Evolutionary conservation across 805 yeast species (phyloP), one percentile per base, ranked within the genome.

Genomic region (Suhomyces kilbournensis): DNA sequence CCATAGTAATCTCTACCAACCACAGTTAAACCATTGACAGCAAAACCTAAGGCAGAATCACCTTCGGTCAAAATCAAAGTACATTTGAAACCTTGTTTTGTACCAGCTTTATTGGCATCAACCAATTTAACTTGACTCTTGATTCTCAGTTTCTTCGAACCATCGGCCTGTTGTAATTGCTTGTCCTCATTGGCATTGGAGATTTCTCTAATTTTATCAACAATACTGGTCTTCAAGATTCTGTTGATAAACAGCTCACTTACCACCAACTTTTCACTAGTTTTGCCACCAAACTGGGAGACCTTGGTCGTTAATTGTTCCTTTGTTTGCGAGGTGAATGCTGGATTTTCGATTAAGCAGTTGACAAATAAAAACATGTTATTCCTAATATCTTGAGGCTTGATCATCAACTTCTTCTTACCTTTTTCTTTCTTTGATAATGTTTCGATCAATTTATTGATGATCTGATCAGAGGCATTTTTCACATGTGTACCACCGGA

Each of bases 31-130:
- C 99, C 99, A 2, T 96, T 88, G 12, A 90, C 94, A 1, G 99
- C 99, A 55, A 90, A 77, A 2, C 96, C 82, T 75, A 83, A 77
- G 59, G 99, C 99, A 56, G 99, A 94, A 64, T 92, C 97, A 65
- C 99, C 99, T 74, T 94, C 99, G 2, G 99, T 94, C 53, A 94
- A 71, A 63, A 94, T 90, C 62, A 94, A 76, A 1, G 98, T 93
- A 76, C 98, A 92, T 68, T 90, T 88, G 62, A 86, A 79, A 25
- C 97, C 96, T 19, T 92, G 97, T 56, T 78, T 83, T 0, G 98
- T 93, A 55, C 99, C 99, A 0, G 99, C 99, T 65, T 81, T 89
- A 67, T 92, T 91, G 0, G 99, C 99, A 74, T 94, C 99, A 59
- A 88, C 96, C 50, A 94, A 79, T 68, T 93, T 93, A 4, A 88